Conservation (phyloP, 495 filamentous ascomycete genomes). For the Xylaria venustula region DNA sequence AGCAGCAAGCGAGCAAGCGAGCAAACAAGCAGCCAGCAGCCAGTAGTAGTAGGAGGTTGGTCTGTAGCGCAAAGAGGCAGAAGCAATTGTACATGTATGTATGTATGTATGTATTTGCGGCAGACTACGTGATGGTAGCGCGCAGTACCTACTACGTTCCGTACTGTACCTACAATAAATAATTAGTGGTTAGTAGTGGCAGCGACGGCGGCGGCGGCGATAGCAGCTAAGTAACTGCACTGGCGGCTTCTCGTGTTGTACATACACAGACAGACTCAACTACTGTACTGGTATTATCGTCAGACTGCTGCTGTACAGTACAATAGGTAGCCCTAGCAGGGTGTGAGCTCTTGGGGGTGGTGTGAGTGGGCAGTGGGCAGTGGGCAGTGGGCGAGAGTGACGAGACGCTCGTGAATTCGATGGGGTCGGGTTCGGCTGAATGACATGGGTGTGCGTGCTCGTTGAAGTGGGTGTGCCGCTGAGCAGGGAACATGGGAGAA, state of each 20-base stretch:
- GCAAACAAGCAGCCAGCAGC: not conserved
- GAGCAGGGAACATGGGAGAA: slow-evolving; percentile 3
- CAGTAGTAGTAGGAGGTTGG: slow-evolving; percentile 9
- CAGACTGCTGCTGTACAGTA: slow-evolving; percentile 7
- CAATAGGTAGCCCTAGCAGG: not conserved
- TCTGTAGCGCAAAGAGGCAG: not conserved
- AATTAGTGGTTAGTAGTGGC: too few species aligned
- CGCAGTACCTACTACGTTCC: too few species aligned
- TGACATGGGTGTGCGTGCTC: slow-evolving; percentile 2
- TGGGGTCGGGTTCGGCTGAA: slow-evolving; percentile 12
- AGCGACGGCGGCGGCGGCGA: not conserved
- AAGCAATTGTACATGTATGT: not conserved
- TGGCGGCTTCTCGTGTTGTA: not conserved
- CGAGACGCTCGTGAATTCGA: slow-evolving; percentile 10
- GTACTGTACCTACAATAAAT: too few species aligned
- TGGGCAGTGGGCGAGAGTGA: slow-evolving; percentile 12
- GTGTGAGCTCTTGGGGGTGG: slow-evolving; percentile 1
- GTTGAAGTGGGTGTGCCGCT: slow-evolving; percentile 2
- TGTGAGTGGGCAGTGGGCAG: too few species aligned
- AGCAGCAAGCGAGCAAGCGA: too few species aligned
- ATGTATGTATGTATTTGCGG: too few species aligned
- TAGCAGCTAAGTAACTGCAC: not conserved
- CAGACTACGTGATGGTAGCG: too few species aligned
- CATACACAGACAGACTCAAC: too few species aligned
- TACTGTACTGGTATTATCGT: not conserved